A percentile compares a stretch with the other conserved stretches of the same genome.
Evolutionary conservation across 176 grass and related monocot genomes (phyloP).

Genomic region (Coix lacrymajobi): DNA sequence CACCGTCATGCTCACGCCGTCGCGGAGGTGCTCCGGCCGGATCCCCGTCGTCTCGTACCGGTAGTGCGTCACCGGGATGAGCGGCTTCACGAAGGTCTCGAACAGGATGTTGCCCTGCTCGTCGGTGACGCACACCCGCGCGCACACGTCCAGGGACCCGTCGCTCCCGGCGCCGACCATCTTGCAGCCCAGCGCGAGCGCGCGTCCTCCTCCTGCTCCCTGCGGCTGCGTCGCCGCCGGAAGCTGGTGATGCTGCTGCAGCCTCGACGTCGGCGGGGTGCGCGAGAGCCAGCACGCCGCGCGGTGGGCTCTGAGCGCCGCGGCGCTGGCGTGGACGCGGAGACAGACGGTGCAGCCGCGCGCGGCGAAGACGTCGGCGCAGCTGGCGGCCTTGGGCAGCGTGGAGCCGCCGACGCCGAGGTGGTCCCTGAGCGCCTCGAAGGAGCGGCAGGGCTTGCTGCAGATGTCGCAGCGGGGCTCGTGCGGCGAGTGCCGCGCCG

Average conservation of each 20-base stretch:
- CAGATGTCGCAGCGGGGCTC: slow-evolving; percentile 69
- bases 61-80: slow-evolving; percentile 64
- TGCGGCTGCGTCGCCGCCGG: background rate
- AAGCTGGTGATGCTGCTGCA: background rate
- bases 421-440: slow-evolving; percentile 87
- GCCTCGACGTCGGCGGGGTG: background rate
- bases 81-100: slow-evolving; percentile 58
- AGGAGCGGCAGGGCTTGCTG: slow-evolving; percentile 69
- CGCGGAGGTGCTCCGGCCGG: slow-evolving; percentile 55
- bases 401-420: slow-evolving; percentile 53
- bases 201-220: background rate
- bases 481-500: slow-evolving; percentile 69
- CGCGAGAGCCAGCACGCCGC: background rate
- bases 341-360: slow-evolving; percentile 64
- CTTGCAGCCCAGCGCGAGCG: slow-evolving; percentile 70
- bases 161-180: slow-evolving; percentile 80
- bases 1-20: slow-evolving; percentile 6
- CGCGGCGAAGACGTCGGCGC: slow-evolving; percentile 44
- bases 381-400: slow-evolving; percentile 54
- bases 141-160: slow-evolving; percentile 57
- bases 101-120: slow-evolving; percentile 49
- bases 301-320: background rate
- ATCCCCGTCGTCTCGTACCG: slow-evolving; percentile 71
- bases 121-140: slow-evolving; percentile 61
- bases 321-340: slow-evolving; percentile 30